phyloP scores from a whole-genome alignment of 257 asterid genomes.

The Plantago ovata region DNA sequence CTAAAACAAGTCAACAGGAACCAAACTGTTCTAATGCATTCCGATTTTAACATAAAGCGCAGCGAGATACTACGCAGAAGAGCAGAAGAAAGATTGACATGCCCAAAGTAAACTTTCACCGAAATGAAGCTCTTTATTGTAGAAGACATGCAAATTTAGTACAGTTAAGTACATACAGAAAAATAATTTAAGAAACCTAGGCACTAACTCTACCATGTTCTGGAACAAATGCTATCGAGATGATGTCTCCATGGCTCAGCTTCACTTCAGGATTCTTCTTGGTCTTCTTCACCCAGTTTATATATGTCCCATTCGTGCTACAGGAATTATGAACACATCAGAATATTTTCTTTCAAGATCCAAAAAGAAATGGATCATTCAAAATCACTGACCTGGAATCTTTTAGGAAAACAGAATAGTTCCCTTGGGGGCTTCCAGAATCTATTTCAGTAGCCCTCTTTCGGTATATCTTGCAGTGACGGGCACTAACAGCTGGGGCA shows the following conservation, averaged over 20 bases:
- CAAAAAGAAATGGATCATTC: background rate
- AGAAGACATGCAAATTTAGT: background rate
- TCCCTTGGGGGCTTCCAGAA: constrained; percentile 31
- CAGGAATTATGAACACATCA: constrained; percentile 33
- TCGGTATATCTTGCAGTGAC: constrained; percentile 81
- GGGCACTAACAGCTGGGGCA: constrained; percentile 77
- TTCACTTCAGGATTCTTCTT: constrained; percentile 65
- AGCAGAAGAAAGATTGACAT: too few species aligned
- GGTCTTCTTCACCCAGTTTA: constrained; percentile 76
- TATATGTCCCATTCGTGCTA: constrained; percentile 97
- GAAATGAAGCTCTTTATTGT: too few species aligned
- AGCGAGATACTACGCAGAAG: too few species aligned
- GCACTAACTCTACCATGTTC: constrained; percentile 64
- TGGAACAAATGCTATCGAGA: constrained; percentile 81
- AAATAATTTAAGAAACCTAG: constrained; percentile 1
- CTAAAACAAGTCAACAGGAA: too few species aligned
- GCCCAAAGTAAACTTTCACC: too few species aligned
- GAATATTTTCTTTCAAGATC: constrained; percentile 12
- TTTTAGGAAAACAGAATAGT: constrained; percentile 60
- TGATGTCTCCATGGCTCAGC: constrained; percentile 84
- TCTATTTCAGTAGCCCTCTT: constrained; percentile 43
- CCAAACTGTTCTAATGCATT: too few species aligned
- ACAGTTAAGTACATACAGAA: background rate
- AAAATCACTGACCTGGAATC: constrained; percentile 65
- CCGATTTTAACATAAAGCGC: too few species aligned